Base-by-base conservation (phyloP, 345 rosid genomes). In the Bretschneidera sinensis region DNA sequence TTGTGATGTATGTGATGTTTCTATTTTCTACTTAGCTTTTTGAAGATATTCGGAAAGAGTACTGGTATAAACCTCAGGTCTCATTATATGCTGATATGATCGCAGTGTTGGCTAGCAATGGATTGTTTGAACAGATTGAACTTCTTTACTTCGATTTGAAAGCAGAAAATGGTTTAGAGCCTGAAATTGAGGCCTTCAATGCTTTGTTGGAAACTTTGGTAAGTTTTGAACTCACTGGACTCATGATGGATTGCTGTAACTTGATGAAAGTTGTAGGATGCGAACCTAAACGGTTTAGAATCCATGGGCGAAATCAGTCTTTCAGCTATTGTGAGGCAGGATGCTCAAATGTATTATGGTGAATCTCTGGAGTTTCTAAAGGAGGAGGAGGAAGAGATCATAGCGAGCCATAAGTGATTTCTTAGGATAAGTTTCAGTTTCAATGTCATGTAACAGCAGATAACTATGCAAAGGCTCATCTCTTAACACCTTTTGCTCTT, bases 281-380 rank as follows among this genome's bases (percentile, higher is more conserved):
- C 65, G 89, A 85, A 63, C 95, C 91, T 54, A 84, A 90, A 70
- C 16, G 89, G 95, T 63, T 69, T 90, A 43, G 95, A 82, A 64
- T 77, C 74, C 17, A 63, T 61, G 20, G 85, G 83, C 0, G 77
- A 87, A 71, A 72, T 60, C 48, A 69, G 31, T 19, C 54, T 65
- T 62, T 80, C 84, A 5, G 78, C 71, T 43, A n/a, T 61, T 19
- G 64, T 84, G 24, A 81, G 85, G 70, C 72, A 63, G 72, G 91
- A 85, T 65, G 97, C 92, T 51, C 59, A 59, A 17, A 81, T 67
- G 63, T 74, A 51, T 68, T 91, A 79, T 24, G 89, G 90, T 22
- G 84, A 80, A 59, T 75, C 78, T 17, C 66, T 87, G 24, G 87
- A 78, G 21, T 84, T 90, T 57, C 47, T 69, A 11, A 66, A 66